A percentile compares a stretch with the other conserved stretches of the same genome.
These are phyloP conservation scores for Lentinula boryana DNA, from an alignment of 768 basidiomycete genomes.

Conservation along the genomic window DNA sequence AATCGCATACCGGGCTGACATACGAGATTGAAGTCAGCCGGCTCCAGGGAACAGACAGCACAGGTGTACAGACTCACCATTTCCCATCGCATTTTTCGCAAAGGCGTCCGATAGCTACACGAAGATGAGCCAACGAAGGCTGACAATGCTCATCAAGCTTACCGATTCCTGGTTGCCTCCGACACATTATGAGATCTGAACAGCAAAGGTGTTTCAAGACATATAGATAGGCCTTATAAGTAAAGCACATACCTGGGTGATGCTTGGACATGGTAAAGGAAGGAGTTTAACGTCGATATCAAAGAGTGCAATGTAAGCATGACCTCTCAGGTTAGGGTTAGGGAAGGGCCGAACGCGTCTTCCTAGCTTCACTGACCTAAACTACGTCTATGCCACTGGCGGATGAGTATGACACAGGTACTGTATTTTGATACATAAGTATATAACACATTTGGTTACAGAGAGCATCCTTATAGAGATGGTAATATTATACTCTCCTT, in stretches of 20 bases:
- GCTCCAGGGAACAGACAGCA: background rate
- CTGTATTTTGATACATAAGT: background rate
- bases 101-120: conserved; percentile 87
- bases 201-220: background rate
- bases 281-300: background rate
- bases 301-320: no score
- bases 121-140: conserved; percentile 4
- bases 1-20: conserved; percentile 92
- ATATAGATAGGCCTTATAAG: no score
- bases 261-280: conserved; percentile 72
- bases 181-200: conserved; percentile 95
- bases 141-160: conserved; percentile 17
- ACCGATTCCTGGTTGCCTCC: conserved; percentile 97
- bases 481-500: background rate
- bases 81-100: conserved; percentile 99
- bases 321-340: no score
- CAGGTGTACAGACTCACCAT: conserved; percentile 58
- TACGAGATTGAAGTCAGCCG: background rate
- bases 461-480: background rate
- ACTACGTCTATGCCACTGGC: background rate
- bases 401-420: background rate
- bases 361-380: no score
- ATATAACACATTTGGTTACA: background rate
- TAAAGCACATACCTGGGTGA: conserved; percentile 58
- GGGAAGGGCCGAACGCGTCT: no score